Conservation (phyloP, 129 eudicot genomes). For the Flaveria robusta region DNA sequence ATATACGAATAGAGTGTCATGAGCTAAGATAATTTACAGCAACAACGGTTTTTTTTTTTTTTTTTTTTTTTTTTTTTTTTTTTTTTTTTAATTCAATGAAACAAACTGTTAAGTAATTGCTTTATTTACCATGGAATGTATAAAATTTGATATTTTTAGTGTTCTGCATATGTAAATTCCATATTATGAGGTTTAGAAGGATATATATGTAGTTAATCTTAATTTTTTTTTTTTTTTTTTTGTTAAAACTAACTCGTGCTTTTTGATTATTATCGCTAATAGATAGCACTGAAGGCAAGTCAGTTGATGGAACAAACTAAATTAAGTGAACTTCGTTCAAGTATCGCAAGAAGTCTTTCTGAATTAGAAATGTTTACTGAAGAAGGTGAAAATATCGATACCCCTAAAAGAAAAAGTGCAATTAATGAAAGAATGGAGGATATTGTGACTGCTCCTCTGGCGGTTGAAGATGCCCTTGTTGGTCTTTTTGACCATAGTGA, state of each 20-base stretch:
- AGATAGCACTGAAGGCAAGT: slow-evolving; percentile 96
- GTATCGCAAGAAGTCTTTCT: slow-evolving; percentile 94
- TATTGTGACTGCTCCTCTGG: slow-evolving; percentile 92
- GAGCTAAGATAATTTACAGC: too few species aligned
- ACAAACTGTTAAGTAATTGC: not conserved
- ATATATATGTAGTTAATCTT: not conserved
- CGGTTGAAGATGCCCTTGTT: slow-evolving; percentile 97
- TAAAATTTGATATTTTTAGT: not conserved
- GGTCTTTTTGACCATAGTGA: slow-evolving; percentile 98
- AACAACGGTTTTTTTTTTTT: too few species aligned
- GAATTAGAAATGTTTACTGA: slow-evolving; percentile 98
- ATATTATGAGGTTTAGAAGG: not conserved
- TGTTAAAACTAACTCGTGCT: not conserved
- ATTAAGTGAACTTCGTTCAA: slow-evolving; percentile 95
- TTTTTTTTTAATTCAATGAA: not conserved
- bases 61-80: too few species aligned
- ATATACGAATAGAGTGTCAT: not conserved
- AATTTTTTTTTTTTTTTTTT: not conserved
- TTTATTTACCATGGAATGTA: not conserved
- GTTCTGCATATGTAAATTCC: not conserved
- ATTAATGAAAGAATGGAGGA: slow-evolving; percentile 96
- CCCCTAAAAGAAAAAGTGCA: slow-evolving; percentile 87
- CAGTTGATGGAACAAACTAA: slow-evolving; percentile 91
- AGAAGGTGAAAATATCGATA: slow-evolving; percentile 97
- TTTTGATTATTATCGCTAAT: slow-evolving; percentile 10